Base-by-base conservation (phyloP, 306 rosid genomes). In the Pyrus communis region DNA sequence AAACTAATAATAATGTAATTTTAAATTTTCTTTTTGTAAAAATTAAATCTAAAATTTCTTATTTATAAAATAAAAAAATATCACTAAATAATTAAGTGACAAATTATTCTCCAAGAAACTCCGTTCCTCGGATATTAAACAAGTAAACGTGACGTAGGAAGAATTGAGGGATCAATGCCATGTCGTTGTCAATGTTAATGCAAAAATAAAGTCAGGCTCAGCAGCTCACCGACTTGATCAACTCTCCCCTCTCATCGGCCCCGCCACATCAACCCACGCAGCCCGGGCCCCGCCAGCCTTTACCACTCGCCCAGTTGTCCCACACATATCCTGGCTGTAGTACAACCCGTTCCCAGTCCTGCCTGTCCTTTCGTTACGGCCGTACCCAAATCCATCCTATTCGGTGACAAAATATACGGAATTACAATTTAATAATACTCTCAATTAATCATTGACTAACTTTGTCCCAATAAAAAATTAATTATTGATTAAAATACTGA, bases 361-460 rank as follows among this genome's bases (percentile, higher is more conserved):
- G 2, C 22, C 28, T 7, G 63, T 54, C 61, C 60, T 30, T 72
- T 61, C 77, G 70, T 74, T 68, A 51, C n/a, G 40, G 42, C 21
- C 77, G 73, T 73, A 73, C 80, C 78, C 45, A 12, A 69, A 38
- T 35, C 77, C 21, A 21, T 52, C 18, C 2, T 10, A 18, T 55
- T 77, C 46, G 3, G 1, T 58, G 5, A 6, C 43, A 31, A 5
- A 23, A 2, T 35, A 67, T 13, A 3, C 42, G 8, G 57, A 61
- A 40, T 17, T 43, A 13, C 33, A 21, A 61, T 5, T 42, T 30
- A 19, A 2, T 31, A 64, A 63, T 30, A 33, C 38, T 7, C 1
- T 2, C 43, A 4, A 0, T 28, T 28, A 14, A 45, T 4, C 51
- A 31, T 67, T 2, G 9, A 33, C 38, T 33, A 33, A 33, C 38